phyloP scores from a whole-genome alignment of 257 asterid species.

The Thymus mandschuricus region DNA sequence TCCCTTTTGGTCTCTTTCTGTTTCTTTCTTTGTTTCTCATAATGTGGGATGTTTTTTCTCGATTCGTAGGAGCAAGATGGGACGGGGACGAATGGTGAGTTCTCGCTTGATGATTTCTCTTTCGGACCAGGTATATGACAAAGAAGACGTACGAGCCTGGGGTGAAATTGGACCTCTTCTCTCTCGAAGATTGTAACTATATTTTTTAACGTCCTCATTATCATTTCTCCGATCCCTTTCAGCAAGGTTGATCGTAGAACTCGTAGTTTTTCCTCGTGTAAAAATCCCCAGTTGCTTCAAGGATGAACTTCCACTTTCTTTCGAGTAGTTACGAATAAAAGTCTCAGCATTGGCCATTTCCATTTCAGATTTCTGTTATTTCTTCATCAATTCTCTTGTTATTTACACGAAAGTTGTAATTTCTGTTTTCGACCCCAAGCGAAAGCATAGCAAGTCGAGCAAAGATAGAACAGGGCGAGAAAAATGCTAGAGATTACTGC shows the following conservation, averaged over 20 bases:
- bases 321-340: conserved; percentile 22
- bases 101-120: conserved; percentile 54
- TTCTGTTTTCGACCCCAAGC: too few species aligned
- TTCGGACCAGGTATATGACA: conserved; percentile 54
- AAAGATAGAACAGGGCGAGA: background rate
- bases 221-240: conserved; percentile 24
- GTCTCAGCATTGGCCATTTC: conserved; percentile 2
- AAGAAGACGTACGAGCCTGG: conserved; percentile 1
- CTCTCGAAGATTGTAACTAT: conserved; percentile 41
- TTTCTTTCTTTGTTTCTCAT: background rate
- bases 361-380: background rate
- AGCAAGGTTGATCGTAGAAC: conserved; percentile 24
- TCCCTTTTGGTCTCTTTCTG: background rate
- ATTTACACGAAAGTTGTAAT: too few species aligned
- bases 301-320: conserved; percentile 1
- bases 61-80: conserved; percentile 73
- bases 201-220: conserved; percentile 25
- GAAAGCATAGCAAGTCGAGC: background rate
- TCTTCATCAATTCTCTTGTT: too few species aligned
- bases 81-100: conserved; percentile 47
- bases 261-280: conserved; percentile 5
- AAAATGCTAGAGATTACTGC: background rate
- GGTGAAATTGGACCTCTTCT: conserved; percentile 25
- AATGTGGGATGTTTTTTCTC: conserved; percentile 15
- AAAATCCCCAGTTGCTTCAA: conserved; percentile 19